phyloP scores from a whole-genome alignment of 1,139 yeast genomes.

The Entelexis paramagnoliae region DNA sequence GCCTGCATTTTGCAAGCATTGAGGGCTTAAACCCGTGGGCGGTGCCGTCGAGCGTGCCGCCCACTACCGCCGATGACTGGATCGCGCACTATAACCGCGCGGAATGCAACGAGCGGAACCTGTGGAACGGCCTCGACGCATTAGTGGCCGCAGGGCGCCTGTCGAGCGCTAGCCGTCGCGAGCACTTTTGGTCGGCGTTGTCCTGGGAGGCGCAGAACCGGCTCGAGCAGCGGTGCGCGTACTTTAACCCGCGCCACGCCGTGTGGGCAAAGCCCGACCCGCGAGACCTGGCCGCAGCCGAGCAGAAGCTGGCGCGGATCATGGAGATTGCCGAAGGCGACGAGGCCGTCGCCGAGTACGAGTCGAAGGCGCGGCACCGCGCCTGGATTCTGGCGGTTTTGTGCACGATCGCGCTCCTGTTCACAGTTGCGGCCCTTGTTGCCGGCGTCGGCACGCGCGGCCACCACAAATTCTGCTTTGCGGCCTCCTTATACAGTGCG shows the following conservation, averaged over 20 bases:
- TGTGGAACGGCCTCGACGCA: background rate
- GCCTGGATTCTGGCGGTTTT: background rate
- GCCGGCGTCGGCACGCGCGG: background rate
- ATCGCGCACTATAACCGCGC: background rate
- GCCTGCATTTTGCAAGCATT: background rate
- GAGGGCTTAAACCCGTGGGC: background rate
- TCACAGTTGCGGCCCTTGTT: background rate
- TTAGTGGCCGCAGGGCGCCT: background rate
- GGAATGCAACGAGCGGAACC: background rate
- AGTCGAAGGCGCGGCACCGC: background rate
- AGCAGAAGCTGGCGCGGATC: background rate
- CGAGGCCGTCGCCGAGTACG: background rate
- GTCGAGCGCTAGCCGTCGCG: background rate
- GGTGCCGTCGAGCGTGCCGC: too few species aligned
- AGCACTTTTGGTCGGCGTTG: background rate
- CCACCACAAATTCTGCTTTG: background rate
- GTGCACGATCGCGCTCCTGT: background rate
- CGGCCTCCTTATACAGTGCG: background rate
- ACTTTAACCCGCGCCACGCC: background rate
- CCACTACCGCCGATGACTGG: background rate
- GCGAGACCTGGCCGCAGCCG: background rate
- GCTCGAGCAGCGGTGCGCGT: background rate
- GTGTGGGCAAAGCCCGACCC: background rate
- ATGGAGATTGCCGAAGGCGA: background rate
- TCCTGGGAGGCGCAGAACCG: background rate